phyloP scores from a whole-genome alignment of 2,329 filamentous ascomycete species.

The Venturia effusa region DNA sequence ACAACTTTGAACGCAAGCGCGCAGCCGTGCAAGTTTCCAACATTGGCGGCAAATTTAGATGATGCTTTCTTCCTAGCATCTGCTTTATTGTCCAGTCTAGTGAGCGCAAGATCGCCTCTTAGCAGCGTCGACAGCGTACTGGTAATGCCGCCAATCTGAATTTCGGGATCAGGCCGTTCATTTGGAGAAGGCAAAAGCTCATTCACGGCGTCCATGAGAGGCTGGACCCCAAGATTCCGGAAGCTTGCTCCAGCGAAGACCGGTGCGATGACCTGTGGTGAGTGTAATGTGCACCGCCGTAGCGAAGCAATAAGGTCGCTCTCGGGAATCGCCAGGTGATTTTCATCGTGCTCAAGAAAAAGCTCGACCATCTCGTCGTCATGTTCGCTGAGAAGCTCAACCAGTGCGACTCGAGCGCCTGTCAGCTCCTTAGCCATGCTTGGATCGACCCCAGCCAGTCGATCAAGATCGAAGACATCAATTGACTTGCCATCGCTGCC shows the following conservation, averaged over 20 bases:
- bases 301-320: conserved; percentile 62
- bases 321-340: conserved; percentile 56
- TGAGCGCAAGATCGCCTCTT: conserved; percentile 22
- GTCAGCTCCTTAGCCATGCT: conserved; percentile 55
- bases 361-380: conserved; percentile 79
- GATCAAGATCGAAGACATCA: conserved; percentile 42
- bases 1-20: conserved; percentile 86
- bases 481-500: conserved; percentile 55
- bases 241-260: conserved; percentile 90
- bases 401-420: conserved; percentile 62
- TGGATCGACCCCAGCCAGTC: conserved; percentile 40
- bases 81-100: conserved; percentile 11
- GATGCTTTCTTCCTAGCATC: conserved; percentile 12
- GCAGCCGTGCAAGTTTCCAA: conserved; percentile 53
- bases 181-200: conserved; percentile 76
- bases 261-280: conserved; percentile 65
- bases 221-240: conserved; percentile 86
- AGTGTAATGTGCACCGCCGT: conserved; percentile 56
- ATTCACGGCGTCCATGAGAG: conserved; percentile 76
- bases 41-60: not conserved
- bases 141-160: conserved; percentile 52
- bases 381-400: conserved; percentile 78
- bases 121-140: conserved; percentile 42
- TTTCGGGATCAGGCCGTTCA: conserved; percentile 68
- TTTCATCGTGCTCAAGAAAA: conserved; percentile 67